Percentiles rank a stretch among this genome's conserved stretches.
phyloP scores from a whole-genome alignment of 257 asterid species.

The Leptodermis oblonga region DNA sequence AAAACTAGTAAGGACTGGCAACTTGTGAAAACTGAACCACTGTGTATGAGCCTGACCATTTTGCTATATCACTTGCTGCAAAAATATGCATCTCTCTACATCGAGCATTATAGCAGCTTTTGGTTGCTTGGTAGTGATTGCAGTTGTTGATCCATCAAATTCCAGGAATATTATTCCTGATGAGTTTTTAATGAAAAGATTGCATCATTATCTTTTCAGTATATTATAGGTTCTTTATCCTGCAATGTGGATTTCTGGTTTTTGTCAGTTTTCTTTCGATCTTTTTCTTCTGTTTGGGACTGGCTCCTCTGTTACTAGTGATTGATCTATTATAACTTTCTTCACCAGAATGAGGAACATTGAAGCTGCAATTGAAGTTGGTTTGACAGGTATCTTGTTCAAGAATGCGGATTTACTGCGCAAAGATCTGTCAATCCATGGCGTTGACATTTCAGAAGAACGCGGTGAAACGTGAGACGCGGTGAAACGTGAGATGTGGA shows the following conservation, averaged over 20 bases:
- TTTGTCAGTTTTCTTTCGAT: neutral
- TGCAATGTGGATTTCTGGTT: neutral
- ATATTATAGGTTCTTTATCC: neutral
- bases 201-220: neutral
- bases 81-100: neutral
- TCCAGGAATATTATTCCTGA: neutral
- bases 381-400: slow-evolving; percentile 66
- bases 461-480: slow-evolving; percentile 13
- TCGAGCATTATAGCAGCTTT: neutral
- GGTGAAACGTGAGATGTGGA: slow-evolving; percentile 22
- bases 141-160: neutral
- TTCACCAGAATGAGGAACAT: slow-evolving; percentile 64
- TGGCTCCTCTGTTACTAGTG: neutral
- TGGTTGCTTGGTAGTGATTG: neutral
- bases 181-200: neutral
- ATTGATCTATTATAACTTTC: slow-evolving; percentile 5
- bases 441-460: slow-evolving; percentile 33
- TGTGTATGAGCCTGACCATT: neutral
- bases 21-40: neutral
- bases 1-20: neutral
- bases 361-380: slow-evolving; percentile 70
- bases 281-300: neutral
- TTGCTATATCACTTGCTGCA: neutral
- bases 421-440: slow-evolving; percentile 47
- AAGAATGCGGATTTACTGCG: slow-evolving; percentile 50